A percentile compares a stretch with the other conserved stretches of the same genome.
Conservation (phyloP, 129 eudicot species). For the Tanacetum coccineum region DNA sequence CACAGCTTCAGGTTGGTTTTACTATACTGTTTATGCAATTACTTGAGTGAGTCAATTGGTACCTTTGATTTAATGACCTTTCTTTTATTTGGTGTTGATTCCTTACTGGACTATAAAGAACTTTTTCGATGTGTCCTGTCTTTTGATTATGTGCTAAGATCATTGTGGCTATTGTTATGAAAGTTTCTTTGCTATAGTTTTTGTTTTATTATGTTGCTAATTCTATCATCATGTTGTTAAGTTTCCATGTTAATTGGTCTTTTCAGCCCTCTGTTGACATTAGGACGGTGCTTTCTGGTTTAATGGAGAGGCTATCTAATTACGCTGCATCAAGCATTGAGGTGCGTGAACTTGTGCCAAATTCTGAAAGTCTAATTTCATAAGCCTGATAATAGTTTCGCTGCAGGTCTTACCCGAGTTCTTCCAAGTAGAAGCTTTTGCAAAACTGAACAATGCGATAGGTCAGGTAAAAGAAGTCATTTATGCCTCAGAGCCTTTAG, state of each 20-base stretch:
- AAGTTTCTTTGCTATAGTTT: too few species aligned
- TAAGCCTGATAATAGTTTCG: conserved; percentile 32
- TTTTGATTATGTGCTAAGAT: conserved; percentile 13
- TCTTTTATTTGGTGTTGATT: too few species aligned
- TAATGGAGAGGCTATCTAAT: conserved; percentile 94
- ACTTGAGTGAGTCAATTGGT: not conserved
- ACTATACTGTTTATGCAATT: not conserved
- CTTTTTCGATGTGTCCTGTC: not conserved
- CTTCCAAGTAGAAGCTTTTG: conserved; percentile 95
- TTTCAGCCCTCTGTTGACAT: conserved; percentile 86
- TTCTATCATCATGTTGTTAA: conserved; percentile 14
- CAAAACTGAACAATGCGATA: conserved; percentile 78
- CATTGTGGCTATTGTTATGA: conserved; percentile 12
- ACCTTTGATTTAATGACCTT: too few species aligned
- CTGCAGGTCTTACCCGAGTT: conserved; percentile 94
- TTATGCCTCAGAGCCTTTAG: conserved; percentile 13
- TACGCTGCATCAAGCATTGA: conserved; percentile 94
- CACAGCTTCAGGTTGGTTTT: conserved; percentile 94
- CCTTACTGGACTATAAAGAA: too few species aligned
- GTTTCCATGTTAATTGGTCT: conserved; percentile 6
- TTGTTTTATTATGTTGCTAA: too few species aligned
- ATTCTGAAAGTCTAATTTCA: conserved; percentile 12
- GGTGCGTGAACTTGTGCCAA: conserved; percentile 42
- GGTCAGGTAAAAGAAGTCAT: conserved; percentile 65
- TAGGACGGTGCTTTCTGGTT: conserved; percentile 82